Conservation (phyloP, 129 eudicot genomes). For the Flaveria linearis region DNA sequence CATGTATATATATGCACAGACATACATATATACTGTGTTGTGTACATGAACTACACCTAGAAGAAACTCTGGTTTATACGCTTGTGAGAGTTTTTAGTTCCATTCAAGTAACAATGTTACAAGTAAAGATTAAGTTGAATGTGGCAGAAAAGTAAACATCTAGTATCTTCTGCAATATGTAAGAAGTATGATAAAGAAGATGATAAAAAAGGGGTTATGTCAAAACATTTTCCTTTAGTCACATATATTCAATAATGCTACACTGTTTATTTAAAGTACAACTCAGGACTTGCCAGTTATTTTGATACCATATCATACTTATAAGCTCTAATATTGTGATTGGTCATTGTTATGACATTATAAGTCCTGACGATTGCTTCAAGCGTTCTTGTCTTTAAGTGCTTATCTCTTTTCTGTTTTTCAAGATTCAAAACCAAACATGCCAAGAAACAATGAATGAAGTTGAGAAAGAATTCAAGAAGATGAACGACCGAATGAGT, state of each 20-base stretch:
- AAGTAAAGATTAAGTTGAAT: slow-evolving; percentile 1
- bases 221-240: background rate
- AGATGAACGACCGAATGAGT: slow-evolving; percentile 62
- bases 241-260: slow-evolving; percentile 6
- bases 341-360: slow-evolving; percentile 2
- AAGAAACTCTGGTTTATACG: slow-evolving; percentile 5
- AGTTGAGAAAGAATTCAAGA: slow-evolving; percentile 79
- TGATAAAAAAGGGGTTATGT: background rate
- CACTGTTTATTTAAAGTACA: slow-evolving; percentile 3
- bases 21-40: background rate
- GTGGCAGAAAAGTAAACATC: background rate
- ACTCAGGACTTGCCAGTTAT: background rate
- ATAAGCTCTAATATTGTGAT: slow-evolving; percentile 13
- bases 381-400: background rate
- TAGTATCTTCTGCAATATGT: background rate
- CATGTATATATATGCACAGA: no score
- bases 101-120: background rate
- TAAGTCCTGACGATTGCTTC: background rate
- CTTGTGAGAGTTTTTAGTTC: background rate
- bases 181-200: slow-evolving; percentile 3
- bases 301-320: background rate
- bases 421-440: slow-evolving; percentile 78
- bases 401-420: slow-evolving; percentile 25
- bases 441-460: slow-evolving; percentile 84
- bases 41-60: background rate